A percentile compares a stretch with the other conserved stretches of the same genome.
Evolutionary conservation across 176 grass and related monocot genomes (phyloP).

Genomic region (Puccinellia tenuiflora): DNA sequence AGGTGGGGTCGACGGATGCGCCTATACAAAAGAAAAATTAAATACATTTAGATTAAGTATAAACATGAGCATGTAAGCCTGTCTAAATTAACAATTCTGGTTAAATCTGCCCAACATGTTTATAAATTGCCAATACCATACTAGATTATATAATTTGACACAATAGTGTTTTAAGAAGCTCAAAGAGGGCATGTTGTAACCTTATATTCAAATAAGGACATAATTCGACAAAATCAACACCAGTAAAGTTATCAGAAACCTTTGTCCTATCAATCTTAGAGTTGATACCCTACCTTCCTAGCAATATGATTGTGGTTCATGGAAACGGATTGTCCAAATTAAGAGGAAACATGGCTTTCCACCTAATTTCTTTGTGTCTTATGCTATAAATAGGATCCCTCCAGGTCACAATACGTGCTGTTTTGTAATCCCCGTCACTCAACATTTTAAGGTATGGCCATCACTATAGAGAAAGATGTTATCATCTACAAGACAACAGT

Average conservation of each 20-base stretch:
- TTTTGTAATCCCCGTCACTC: background rate
- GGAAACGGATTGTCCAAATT: background rate
- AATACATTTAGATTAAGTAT: background rate
- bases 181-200: background rate
- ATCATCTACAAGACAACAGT: background rate
- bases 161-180: background rate
- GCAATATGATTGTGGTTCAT: background rate
- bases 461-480: background rate
- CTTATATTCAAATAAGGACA: background rate
- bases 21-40: background rate
- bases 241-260: background rate
- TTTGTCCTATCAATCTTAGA: background rate
- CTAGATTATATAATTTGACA: background rate
- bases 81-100: background rate
- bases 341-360: background rate
- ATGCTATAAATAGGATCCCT: background rate
- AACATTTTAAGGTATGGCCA: background rate
- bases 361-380: background rate
- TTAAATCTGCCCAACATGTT: background rate
- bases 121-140: background rate
- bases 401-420: background rate
- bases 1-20: conserved; percentile 15
- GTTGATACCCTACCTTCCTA: background rate
- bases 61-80: background rate
- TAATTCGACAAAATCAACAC: background rate